Base-by-base conservation (phyloP, 495 filamentous ascomycete genomes). In the Mytilinidion resinicola region DNA sequence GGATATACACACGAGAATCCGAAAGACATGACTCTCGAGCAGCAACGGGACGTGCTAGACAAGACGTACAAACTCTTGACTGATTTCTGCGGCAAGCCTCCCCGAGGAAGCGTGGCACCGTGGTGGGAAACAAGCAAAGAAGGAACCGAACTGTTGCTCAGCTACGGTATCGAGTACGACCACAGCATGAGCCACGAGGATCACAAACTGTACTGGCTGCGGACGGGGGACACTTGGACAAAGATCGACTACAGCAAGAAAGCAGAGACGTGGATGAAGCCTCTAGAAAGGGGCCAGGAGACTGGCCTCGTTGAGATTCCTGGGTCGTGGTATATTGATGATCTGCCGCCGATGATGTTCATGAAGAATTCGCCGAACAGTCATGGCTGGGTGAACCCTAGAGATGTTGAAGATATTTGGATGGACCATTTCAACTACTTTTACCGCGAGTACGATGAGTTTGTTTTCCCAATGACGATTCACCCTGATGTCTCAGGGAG, bases 1-100 rank as follows among this genome's bases (percentile, higher is more conserved):
- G 88, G 88, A 7, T 80, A 92, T 69, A 82, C 78, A 4, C 88
- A 91, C 66, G 88, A 92, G 70, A 90, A 90, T 56, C 86, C 86
- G 0, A 73, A 76, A 9, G 78, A 80, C 49, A 88, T 92, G 86
- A 85, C 74, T 11, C 70, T 84, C 37, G 84, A 88, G 65, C 88
- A 90, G 68, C 87, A 91, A 66, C 79, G 79, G 3, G 85, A 83
- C 39, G 82, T 91, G 44, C 77, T 92, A 14, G 86, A 89, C 60
- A 88, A 89, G 71, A 89, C 85, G 0, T 90, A 84, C 70, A 77
- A 77, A 33, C 76, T 89, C 66, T 75, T 91, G 19, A 86, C 80
- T 0, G 80, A 87, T 0, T 91, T 91, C 72, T 85, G 82, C 53
- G 70, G 70, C 10, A 90, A 90, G 70, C 83, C 86, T 3, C 88